Conservation (phyloP, 768 basidiomycete genomes). For the Boletus subcaerulescens region DNA sequence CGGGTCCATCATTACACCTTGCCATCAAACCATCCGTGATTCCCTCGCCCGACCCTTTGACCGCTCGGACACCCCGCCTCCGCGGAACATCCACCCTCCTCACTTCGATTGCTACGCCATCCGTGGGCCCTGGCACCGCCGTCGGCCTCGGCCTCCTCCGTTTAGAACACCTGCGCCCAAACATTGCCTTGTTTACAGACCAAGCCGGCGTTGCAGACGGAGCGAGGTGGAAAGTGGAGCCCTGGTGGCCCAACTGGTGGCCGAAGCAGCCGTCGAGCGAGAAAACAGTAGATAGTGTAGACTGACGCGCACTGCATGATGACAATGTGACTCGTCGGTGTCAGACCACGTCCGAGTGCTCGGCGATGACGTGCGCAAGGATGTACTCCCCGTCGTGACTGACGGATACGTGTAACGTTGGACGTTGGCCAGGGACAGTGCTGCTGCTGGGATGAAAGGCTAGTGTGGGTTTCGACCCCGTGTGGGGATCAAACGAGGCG, state of each 20-base stretch:
- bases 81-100: conserved; percentile 77
- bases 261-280: conserved; percentile 31
- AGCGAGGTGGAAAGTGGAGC: conserved; percentile 43
- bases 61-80: conserved; percentile 46
- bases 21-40: conserved; percentile 24
- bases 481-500: conserved; percentile 30
- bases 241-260: conserved; percentile 73
- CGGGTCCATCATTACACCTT: conserved; percentile 20
- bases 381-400: conserved; percentile 84
- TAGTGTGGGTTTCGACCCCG: conserved; percentile 44
- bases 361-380: conserved; percentile 63
- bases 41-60: conserved; percentile 28
- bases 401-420: conserved; percentile 61
- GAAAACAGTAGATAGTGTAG: conserved; percentile 15
- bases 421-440: background rate
- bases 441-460: conserved; percentile 14
- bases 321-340: background rate
- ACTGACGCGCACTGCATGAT: conserved; percentile 14
- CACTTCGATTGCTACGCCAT: conserved; percentile 41
- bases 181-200: conserved; percentile 19
- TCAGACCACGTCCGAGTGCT: conserved; percentile 39
- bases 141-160: conserved; percentile 79
- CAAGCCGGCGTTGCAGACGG: conserved; percentile 12
- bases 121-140: conserved; percentile 29
- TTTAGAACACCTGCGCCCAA: conserved; percentile 57